phyloP scores from a whole-genome alignment of 75 land plant genomes.

The Cunninghamia lanceolata region DNA sequence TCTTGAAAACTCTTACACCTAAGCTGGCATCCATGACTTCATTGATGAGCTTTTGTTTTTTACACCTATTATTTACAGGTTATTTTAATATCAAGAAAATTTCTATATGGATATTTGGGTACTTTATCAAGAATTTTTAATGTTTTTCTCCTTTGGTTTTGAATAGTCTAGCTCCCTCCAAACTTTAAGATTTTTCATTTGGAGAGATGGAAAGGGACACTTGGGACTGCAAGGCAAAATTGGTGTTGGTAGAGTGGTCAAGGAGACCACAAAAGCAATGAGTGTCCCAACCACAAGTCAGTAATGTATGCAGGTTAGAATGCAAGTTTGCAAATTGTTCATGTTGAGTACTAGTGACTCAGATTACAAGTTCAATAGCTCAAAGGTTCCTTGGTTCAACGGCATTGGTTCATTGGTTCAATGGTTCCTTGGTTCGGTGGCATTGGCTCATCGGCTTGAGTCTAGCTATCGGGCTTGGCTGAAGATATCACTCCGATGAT shows the following conservation, averaged over 20 bases:
- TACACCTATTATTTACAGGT: background rate
- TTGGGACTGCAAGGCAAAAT: background rate
- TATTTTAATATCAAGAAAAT: too few species aligned
- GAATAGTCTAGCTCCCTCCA: background rate
- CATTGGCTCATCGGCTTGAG: too few species aligned
- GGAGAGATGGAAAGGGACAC: background rate
- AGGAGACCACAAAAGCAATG: background rate
- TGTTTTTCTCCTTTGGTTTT: too few species aligned
- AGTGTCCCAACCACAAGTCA: background rate
- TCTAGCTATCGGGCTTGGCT: too few species aligned
- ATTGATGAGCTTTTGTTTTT: too few species aligned
- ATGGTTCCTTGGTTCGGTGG: too few species aligned
- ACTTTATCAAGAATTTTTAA: too few species aligned
- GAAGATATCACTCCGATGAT: too few species aligned
- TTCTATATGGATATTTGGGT: background rate
- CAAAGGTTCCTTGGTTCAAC: too few species aligned
- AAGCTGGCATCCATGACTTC: background rate
- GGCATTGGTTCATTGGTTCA: too few species aligned
- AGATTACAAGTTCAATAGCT: too few species aligned
- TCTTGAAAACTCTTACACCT: background rate
- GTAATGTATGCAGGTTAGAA: background rate
- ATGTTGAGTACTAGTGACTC: too few species aligned
- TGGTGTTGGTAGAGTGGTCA: background rate
- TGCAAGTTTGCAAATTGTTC: background rate
- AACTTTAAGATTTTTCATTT: background rate